These are phyloP conservation scores for Macaranga tanarius DNA, from an alignment of 441 rosid genomes.

Conservation along the genomic window DNA sequence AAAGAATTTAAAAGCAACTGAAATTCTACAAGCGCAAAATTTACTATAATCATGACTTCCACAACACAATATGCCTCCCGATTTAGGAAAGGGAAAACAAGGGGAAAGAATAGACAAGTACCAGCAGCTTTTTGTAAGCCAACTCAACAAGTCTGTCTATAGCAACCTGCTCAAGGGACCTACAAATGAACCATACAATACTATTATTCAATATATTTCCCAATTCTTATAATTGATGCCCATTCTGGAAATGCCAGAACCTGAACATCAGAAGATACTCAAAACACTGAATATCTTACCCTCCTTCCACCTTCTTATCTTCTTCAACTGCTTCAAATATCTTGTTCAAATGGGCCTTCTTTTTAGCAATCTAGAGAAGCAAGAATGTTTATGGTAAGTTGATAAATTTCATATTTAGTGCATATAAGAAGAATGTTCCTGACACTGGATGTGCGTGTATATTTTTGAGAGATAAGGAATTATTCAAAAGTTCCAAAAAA, in stretches of 20 bases:
- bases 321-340: conserved; percentile 37
- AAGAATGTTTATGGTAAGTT: not conserved
- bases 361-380: conserved; percentile 39
- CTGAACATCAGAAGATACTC: conserved; percentile 9
- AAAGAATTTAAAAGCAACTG: not conserved
- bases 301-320: conserved; percentile 31
- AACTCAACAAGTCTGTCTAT: conserved; percentile 54
- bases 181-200: conserved; percentile 27
- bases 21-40: not conserved
- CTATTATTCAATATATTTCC: conserved; percentile 5
- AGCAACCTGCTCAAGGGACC: conserved; percentile 55
- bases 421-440: not conserved
- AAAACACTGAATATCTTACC: conserved; percentile 31
- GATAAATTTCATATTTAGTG: not conserved
- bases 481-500: not conserved
- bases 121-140: conserved; percentile 57
- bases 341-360: conserved; percentile 38
- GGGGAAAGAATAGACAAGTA: conserved; percentile 12
- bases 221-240: not conserved
- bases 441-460: not conserved
- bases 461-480: not conserved
- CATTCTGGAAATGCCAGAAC: not conserved
- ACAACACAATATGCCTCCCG: not conserved
- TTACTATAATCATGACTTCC: not conserved
- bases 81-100: not conserved